Evolutionary conservation across 78 protist genomes (phyloP), one percentile per base, ranked within the genome.

Genomic region (Andalucia godoyi): DNA sequence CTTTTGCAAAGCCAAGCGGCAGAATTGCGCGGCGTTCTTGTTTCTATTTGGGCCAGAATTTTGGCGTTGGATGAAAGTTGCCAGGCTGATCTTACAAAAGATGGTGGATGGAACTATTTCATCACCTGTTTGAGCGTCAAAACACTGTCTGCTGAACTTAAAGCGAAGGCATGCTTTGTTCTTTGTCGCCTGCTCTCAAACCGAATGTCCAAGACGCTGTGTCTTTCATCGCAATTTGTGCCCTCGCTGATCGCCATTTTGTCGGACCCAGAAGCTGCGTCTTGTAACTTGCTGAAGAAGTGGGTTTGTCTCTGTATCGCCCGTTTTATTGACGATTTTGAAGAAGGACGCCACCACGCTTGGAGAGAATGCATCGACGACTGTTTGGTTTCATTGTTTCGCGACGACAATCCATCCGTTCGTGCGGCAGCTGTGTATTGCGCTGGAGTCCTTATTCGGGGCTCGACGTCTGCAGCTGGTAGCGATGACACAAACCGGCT

Each of bases 41-140:
- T 89, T 9, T 80, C 72, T 73, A 88, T 95, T 23, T 95, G 98
- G 98, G 50, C 91, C 15, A 54, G 52, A 50, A 57, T 87, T 0
- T 29, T 80, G 23, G 78, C 76, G 21, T 39, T 67, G 21, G 87
- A 76, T 49, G 79, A 10, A 15, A 51, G 33, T 5, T 83, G 92
- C 66, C 89, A 80, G 58, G 5, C 32, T 37, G 95, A 89, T 42
- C 66, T 91, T 23, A 72, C 87, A 42, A 74, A 74, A 10, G 93
- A 91, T 52, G 47, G 43, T 38, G 93, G 88, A 13, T 84, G 84
- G 66, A 23, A 41, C 27, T 87, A 86, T 63, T 91, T 91, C 46
- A 63, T 89, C 37, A 47, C 53, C n/a, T 72, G 69, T 4, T 47
- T 89, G 13, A 34, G 72, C 9, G 46, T 77, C 32, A 3, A 8